Evolutionary conservation across 2,329 filamentous ascomycete species (phyloP).

Genomic region (Fusarium aywerte): DNA sequence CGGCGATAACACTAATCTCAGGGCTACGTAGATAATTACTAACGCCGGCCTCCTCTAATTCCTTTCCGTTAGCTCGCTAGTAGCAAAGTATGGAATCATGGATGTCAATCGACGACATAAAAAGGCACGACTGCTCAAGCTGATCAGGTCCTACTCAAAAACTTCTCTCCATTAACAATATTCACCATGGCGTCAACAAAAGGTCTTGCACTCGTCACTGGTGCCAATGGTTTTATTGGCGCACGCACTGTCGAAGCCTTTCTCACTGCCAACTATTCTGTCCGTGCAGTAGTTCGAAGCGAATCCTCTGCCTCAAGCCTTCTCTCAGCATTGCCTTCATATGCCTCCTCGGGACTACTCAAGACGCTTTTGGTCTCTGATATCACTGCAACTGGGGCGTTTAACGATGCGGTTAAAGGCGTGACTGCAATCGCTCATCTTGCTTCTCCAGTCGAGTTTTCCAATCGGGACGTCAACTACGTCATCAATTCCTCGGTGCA

Average conservation of each 20-base stretch:
- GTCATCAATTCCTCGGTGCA: slow-evolving; percentile 13
- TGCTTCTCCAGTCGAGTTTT: slow-evolving; percentile 12
- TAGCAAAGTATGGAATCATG: too few species aligned
- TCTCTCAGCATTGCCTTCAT: not conserved
- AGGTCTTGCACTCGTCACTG: slow-evolving; percentile 16
- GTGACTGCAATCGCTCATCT: slow-evolving; percentile 6
- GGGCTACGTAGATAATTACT: not conserved
- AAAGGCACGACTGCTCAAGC: fast-evolving
- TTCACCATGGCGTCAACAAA: slow-evolving; percentile 5
- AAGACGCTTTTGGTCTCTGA: not conserved
- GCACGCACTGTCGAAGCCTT: slow-evolving; percentile 21
- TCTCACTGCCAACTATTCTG: slow-evolving; percentile 7
- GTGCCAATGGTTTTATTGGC: slow-evolving; percentile 25
- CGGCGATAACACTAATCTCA: slow-evolving; percentile 1
- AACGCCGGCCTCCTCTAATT: not conserved
- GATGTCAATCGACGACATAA: not conserved
- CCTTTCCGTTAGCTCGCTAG: too few species aligned
- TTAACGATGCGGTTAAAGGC: slow-evolving; percentile 2
- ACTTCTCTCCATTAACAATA: not conserved
- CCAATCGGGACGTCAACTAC: slow-evolving; percentile 16
- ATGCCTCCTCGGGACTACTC: slow-evolving; percentile 6
- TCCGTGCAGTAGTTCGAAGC: slow-evolving; percentile 13
- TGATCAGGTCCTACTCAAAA: fast-evolving
- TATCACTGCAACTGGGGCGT: not conserved
- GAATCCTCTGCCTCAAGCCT: slow-evolving; percentile 9